Evolutionary conservation across 163 green algal genomes (phyloP).

Genomic region (Chlorella variabilis): DNA sequence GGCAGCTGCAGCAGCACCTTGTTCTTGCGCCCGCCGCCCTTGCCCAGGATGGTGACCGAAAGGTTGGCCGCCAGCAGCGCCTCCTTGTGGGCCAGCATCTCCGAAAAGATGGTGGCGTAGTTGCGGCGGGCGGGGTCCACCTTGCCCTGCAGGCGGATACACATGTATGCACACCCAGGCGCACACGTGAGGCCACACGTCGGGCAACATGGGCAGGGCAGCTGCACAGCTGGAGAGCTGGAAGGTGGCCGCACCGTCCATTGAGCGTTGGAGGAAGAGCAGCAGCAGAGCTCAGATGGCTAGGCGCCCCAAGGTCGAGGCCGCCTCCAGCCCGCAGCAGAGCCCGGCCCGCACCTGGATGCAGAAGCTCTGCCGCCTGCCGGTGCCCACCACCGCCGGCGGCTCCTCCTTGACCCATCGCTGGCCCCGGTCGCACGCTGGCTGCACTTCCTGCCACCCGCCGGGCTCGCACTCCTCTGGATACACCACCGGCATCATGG

Average conservation of each 20-base stretch:
- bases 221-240: no score
- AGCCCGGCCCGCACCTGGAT: conserved; percentile 4
- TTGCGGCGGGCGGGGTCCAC: conserved; percentile 40
- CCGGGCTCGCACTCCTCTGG: conserved; percentile 44
- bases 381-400: not conserved
- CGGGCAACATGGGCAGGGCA: no score
- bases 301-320: no score
- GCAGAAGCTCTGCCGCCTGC: conserved; percentile 27
- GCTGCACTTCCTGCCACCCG: conserved; percentile 27
- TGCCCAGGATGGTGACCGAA: conserved; percentile 45
- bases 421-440: conserved; percentile 21
- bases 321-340: not conserved
- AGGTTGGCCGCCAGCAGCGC: conserved; percentile 37
- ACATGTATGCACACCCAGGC: no score
- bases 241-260: no score
- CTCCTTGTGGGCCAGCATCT: conserved; percentile 16
- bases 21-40: conserved; percentile 28
- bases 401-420: conserved; percentile 1
- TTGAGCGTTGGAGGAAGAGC: no score
- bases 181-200: no score
- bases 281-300: no score
- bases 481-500: conserved; percentile 51
- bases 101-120: conserved; percentile 41
- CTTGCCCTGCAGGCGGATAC: conserved; percentile 58
- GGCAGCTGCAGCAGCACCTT: conserved; percentile 27